phyloP scores from a whole-genome alignment of 805 yeast genomes.

The Candida sithepensis region DNA sequence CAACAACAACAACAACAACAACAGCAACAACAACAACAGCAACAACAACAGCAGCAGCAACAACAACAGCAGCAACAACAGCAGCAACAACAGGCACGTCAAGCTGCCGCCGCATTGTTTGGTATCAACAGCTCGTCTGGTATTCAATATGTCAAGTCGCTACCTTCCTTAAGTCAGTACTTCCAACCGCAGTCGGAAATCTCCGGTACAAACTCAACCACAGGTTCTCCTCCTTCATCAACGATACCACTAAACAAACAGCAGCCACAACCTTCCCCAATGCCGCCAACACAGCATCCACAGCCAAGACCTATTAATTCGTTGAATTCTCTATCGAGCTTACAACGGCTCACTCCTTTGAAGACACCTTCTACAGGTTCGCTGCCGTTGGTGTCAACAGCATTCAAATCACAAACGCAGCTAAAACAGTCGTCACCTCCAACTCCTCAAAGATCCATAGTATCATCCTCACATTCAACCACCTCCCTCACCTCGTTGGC shows the following conservation, averaged over 20 bases:
- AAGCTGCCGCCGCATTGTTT: conserved; percentile 19
- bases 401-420: not conserved
- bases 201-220: conserved; percentile 18
- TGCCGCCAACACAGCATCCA: conserved; percentile 12
- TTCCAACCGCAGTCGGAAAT: conserved; percentile 36
- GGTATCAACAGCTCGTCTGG: conserved; percentile 13
- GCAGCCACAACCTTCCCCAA: conserved; percentile 13
- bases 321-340: conserved; percentile 37
- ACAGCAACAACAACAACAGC: conserved; percentile 13
- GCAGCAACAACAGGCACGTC: conserved; percentile 19
- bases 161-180: conserved; percentile 50
- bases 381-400: no score
- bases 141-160: conserved; percentile 42
- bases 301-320: conserved; percentile 30
- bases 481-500: conserved; percentile 13
- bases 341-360: conserved; percentile 45
- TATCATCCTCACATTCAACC: conserved; percentile 12
- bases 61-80: conserved; percentile 10
- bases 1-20: conserved; percentile 5
- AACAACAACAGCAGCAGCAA: no score
- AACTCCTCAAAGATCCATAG: conserved; percentile 2
- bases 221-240: not conserved
- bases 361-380: conserved; percentile 16
- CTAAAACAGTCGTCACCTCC: conserved; percentile 2
- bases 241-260: conserved; percentile 6